Evolutionary conservation across 2,329 filamentous ascomycete genomes (phyloP).

Genomic region (Epichloe uncinata): DNA sequence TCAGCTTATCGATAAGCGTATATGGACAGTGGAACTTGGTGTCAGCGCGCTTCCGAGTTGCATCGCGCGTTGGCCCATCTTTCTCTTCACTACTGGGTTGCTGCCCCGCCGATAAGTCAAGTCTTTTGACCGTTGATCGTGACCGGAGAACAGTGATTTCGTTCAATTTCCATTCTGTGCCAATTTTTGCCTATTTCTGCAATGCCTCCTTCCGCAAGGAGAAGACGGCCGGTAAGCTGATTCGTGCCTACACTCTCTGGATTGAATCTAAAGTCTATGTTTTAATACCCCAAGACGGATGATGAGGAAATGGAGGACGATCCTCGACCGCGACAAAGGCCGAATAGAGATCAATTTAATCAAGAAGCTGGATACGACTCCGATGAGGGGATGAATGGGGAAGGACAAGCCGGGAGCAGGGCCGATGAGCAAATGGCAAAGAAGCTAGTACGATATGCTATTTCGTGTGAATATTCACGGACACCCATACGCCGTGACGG

Average conservation of each 20-base stretch:
- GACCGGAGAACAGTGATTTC: not conserved
- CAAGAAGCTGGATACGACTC: conserved; percentile 21
- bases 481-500: conserved; percentile 46
- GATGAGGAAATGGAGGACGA: conserved; percentile 22
- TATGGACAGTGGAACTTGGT: not conserved
- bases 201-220: conserved; percentile 21
- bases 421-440: conserved; percentile 43
- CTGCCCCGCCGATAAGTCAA: no score
- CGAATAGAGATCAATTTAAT: conserved; percentile 15
- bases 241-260: not conserved
- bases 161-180: not conserved
- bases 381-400: conserved; percentile 24
- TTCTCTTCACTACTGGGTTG: no score
- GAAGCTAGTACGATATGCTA: conserved; percentile 52
- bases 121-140: not conserved
- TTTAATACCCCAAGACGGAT: conserved; percentile 9
- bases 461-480: conserved; percentile 52
- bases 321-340: conserved; percentile 19
- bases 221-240: conserved; percentile 19
- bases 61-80: not conserved
- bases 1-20: conserved; percentile 5
- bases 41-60: not conserved
- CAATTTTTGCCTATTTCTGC: not conserved
- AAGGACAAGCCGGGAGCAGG: conserved; percentile 19
- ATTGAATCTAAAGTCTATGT: not conserved